phyloP scores from a whole-genome alignment of 441 rosid species.

The Gossypium armourianum region DNA sequence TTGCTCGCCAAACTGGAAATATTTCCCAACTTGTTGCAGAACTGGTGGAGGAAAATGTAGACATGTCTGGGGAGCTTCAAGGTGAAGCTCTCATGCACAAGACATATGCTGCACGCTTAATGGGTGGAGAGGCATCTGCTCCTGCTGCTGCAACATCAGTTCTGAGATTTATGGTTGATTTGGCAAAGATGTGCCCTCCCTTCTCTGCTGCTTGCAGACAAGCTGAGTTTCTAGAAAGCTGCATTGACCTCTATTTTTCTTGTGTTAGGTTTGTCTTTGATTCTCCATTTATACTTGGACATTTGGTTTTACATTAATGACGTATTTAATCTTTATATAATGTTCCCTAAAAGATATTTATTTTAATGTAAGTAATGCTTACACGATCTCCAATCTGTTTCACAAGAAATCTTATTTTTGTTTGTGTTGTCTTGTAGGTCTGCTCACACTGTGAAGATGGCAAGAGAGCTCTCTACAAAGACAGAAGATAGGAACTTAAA shows the following conservation, averaged over 20 bases:
- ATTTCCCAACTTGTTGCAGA: slow-evolving; percentile 90
- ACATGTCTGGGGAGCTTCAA: slow-evolving; percentile 95
- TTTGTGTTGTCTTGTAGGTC: slow-evolving; percentile 53
- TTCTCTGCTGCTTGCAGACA: slow-evolving; percentile 93
- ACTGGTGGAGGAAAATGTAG: slow-evolving; percentile 80
- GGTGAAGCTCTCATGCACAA: slow-evolving; percentile 99
- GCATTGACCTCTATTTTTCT: slow-evolving; percentile 90
- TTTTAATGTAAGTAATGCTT: slow-evolving; percentile 10
- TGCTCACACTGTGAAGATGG: slow-evolving; percentile 80
- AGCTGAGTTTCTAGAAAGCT: slow-evolving; percentile 80
- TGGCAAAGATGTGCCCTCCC: slow-evolving; percentile 93
- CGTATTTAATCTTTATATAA: slow-evolving; percentile 4
- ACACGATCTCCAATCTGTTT: slow-evolving; percentile 14
- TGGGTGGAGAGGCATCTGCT: slow-evolving; percentile 99
- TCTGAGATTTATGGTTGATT: slow-evolving; percentile 97
- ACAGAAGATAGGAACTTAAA: slow-evolving; percentile 71
- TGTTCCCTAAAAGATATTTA: not conserved
- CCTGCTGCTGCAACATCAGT: slow-evolving; percentile 99
- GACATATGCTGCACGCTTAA: slow-evolving; percentile 98
- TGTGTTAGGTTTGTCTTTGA: slow-evolving; percentile 73
- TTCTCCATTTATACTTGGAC: slow-evolving; percentile 13
- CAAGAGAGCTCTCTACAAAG: slow-evolving; percentile 62
- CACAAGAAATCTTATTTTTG: not conserved
- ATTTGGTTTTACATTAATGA: slow-evolving; percentile 10
- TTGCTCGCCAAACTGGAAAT: slow-evolving; percentile 82